Conservation (phyloP, 2,329 filamentous ascomycete genomes). For the Neofusicoccum cordaticola region DNA sequence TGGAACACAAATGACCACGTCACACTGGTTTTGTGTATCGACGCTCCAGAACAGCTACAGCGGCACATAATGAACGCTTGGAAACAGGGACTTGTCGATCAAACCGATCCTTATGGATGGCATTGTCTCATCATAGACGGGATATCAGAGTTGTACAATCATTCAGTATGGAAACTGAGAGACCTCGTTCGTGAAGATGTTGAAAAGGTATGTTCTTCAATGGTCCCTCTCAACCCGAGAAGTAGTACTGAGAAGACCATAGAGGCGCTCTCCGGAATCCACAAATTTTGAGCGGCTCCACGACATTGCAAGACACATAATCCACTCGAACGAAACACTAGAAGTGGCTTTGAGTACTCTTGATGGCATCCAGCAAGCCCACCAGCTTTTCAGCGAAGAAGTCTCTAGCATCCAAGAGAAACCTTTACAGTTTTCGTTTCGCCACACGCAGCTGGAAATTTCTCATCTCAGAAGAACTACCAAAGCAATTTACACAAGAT, state of each 20-base stretch:
- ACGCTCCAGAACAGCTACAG: neutral
- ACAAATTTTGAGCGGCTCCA: neutral
- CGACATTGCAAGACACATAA: conserved; percentile 3
- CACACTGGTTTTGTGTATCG: neutral
- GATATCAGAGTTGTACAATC: neutral
- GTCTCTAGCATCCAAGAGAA: neutral
- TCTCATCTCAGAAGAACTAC: neutral
- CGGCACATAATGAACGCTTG: neutral
- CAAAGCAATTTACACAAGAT: neutral
- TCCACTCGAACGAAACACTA: conserved; percentile 1
- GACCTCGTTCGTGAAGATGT: neutral
- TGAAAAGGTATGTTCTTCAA: neutral
- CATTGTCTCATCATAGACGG: neutral
- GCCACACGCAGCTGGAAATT: neutral
- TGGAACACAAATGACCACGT: neutral
- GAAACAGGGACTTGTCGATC: neutral
- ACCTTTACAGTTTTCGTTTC: neutral
- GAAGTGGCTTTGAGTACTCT: conserved; percentile 1
- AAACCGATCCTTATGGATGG: neutral
- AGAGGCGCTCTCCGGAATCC: neutral
- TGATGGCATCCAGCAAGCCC: neutral
- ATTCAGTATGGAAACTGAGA: neutral
- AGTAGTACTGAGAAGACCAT: too few species aligned
- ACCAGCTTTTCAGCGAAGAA: neutral
- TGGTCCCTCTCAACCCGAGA: too few species aligned